Evolutionary conservation across 1,284 basidiomycete genomes (phyloP).

Genomic region (Sparassis latifolia): DNA sequence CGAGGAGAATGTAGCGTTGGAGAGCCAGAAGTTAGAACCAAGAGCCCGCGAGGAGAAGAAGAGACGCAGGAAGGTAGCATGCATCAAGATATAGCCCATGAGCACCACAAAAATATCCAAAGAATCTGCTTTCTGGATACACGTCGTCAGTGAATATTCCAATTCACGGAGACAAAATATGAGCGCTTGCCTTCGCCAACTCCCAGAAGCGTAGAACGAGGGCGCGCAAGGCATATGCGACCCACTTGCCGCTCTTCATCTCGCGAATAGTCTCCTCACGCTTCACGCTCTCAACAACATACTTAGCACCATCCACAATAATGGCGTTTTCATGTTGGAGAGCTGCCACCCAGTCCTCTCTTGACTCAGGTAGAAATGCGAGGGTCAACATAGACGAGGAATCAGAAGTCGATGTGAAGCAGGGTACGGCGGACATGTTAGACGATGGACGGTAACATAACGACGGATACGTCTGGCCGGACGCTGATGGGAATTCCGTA

Average conservation of each 20-base stretch:
- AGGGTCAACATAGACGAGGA: slow-evolving; percentile 39
- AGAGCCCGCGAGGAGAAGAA: slow-evolving; percentile 83
- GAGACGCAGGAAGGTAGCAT: slow-evolving; percentile 88
- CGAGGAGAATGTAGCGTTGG: slow-evolving; percentile 78
- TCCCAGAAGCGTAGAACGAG: slow-evolving; percentile 83
- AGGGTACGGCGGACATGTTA: slow-evolving; percentile 24
- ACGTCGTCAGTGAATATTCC: slow-evolving; percentile 1
- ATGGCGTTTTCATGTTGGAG: slow-evolving; percentile 33
- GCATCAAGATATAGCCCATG: slow-evolving; percentile 95
- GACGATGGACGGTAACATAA: slow-evolving; percentile 22
- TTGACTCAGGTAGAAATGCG: slow-evolving; percentile 52
- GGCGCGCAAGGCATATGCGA: slow-evolving; percentile 79
- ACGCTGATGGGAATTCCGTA: slow-evolving; percentile 32
- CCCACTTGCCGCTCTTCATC: slow-evolving; percentile 77
- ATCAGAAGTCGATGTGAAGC: slow-evolving; percentile 34
- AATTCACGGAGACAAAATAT: not conserved
- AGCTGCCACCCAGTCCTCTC: slow-evolving; percentile 44
- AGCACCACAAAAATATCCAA: slow-evolving; percentile 95
- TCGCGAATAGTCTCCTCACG: slow-evolving; percentile 49
- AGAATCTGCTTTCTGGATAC: slow-evolving; percentile 79
- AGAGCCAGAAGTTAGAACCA: slow-evolving; percentile 88
- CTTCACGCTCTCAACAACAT: slow-evolving; percentile 31
- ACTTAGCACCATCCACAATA: slow-evolving; percentile 36
- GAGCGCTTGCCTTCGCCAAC: slow-evolving; percentile 62
- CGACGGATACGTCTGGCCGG: slow-evolving; percentile 29